A percentile compares a stretch with the other conserved stretches of the same genome.
These are phyloP conservation scores for Trichoderma orchidacearum DNA, from an alignment of 495 filamentous ascomycete genomes.

Conservation along the genomic window DNA sequence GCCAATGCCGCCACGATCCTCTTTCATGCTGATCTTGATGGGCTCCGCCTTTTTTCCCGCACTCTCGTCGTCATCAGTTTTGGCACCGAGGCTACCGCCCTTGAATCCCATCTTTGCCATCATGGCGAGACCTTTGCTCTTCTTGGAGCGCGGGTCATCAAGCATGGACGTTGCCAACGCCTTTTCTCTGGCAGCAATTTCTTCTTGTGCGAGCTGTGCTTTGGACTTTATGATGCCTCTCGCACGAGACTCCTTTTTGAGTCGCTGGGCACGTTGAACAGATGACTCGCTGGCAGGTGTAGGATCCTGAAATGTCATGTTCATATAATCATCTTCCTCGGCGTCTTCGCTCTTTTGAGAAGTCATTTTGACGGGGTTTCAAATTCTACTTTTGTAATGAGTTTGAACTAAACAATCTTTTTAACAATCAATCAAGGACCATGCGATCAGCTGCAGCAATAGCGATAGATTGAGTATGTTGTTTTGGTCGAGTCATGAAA, in stretches of 20 bases:
- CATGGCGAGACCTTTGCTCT: conserved; percentile 81
- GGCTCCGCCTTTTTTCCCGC: conserved; percentile 40
- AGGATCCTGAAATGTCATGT: conserved; percentile 38
- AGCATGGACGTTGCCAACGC: conserved; percentile 61
- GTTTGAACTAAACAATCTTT: too few species aligned
- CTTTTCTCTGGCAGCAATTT: conserved; percentile 54
- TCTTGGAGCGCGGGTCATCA: conserved; percentile 18
- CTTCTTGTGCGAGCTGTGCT: conserved; percentile 61
- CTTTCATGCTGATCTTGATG: conserved; percentile 55
- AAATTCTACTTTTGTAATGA: background rate
- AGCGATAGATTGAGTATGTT: too few species aligned
- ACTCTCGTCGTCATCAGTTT: conserved; percentile 8
- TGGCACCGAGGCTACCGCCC: conserved; percentile 56
- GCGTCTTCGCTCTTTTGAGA: too few species aligned
- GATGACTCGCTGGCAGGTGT: conserved; percentile 34
- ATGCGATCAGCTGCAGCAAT: too few species aligned
- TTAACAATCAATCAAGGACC: too few species aligned
- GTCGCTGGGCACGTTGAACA: conserved; percentile 39
- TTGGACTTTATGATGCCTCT: conserved; percentile 60
- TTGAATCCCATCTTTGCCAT: conserved; percentile 94
- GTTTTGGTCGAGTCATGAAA: too few species aligned
- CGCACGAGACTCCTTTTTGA: conserved; percentile 43
- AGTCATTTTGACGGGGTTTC: background rate
- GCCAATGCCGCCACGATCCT: conserved; percentile 77
- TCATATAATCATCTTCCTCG: conserved; percentile 56